Conservation (phyloP, 345 rosid species). For the Ailanthus altissimus region DNA sequence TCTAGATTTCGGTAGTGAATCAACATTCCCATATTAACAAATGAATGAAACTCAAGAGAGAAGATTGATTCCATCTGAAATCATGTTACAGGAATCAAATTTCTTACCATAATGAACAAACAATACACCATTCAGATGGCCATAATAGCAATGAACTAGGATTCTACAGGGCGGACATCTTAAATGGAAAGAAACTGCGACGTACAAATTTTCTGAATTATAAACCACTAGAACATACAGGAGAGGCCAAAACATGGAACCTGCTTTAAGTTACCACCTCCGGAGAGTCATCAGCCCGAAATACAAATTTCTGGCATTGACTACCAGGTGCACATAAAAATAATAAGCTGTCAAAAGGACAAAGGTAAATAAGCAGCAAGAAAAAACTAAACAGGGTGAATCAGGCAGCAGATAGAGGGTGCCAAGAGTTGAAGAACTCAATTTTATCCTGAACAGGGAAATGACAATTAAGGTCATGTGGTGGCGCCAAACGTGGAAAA, state of each 20-base stretch:
- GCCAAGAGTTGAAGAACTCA: slow-evolving; percentile 27
- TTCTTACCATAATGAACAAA: slow-evolving; percentile 19
- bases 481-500: slow-evolving; percentile 16
- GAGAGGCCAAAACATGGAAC: slow-evolving; percentile 28
- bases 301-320: slow-evolving; percentile 39
- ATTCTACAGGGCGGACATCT: slow-evolving; percentile 21
- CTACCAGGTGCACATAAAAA: slow-evolving; percentile 67
- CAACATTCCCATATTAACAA: slow-evolving; percentile 2
- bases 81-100: slow-evolving; percentile 29
- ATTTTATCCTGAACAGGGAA: slow-evolving; percentile 31
- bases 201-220: slow-evolving; percentile 18
- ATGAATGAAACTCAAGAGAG: background rate
- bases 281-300: slow-evolving; percentile 58
- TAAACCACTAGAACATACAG: slow-evolving; percentile 28
- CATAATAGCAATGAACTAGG: slow-evolving; percentile 20
- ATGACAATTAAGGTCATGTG: slow-evolving; percentile 29
- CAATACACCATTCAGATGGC: slow-evolving; percentile 27
- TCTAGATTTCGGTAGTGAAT: background rate
- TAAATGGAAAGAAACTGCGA: slow-evolving; percentile 18
- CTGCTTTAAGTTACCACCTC: slow-evolving; percentile 66
- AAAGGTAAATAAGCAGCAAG: slow-evolving; percentile 20
- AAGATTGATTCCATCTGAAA: slow-evolving; percentile 15
- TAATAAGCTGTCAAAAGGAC: slow-evolving; percentile 31
- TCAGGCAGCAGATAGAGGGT: slow-evolving; percentile 26
- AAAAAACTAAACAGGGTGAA: slow-evolving; percentile 29